A percentile compares a stretch with the other conserved stretches of the same genome.
Conservation (phyloP, 257 asterid species). For the Dorcoceras hygrometricum region DNA sequence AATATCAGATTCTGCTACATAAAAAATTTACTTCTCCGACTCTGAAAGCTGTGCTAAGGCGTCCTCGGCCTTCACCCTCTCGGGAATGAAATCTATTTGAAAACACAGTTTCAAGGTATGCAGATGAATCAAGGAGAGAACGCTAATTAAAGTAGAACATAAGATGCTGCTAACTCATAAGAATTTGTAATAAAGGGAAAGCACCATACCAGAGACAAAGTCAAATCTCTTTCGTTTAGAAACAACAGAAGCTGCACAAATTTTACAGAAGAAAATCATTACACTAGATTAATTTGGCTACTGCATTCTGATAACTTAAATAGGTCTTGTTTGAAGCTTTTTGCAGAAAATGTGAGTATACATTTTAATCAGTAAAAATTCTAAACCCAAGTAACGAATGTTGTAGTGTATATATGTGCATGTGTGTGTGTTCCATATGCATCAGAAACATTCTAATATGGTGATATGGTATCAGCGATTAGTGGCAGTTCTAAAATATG, state of each 20-base stretch:
- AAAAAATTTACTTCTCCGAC: neutral
- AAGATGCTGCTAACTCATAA: neutral
- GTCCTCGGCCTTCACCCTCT: neutral
- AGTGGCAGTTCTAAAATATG: neutral
- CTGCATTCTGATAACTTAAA: neutral
- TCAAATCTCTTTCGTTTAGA: neutral
- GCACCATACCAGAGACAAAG: neutral
- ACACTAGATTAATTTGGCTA: neutral
- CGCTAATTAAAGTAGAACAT: neutral
- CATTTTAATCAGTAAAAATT: neutral
- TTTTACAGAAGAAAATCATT: neutral
- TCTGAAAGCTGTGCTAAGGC: neutral
- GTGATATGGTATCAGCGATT: neutral
- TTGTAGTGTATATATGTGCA: neutral
- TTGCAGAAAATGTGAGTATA: neutral
- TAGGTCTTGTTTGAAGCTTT: neutral
- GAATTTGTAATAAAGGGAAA: neutral
- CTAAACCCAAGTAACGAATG: neutral
- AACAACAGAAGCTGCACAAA: neutral
- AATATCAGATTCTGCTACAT: neutral
- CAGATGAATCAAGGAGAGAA: too few relatives aligned
- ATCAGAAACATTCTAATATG: neutral
- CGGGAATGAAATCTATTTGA: neutral
- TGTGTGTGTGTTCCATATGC: neutral
- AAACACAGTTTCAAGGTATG: neutral